Evolutionary conservation across 2,329 filamentous ascomycete genomes (phyloP).

Genomic region (Fusarium sp.): DNA sequence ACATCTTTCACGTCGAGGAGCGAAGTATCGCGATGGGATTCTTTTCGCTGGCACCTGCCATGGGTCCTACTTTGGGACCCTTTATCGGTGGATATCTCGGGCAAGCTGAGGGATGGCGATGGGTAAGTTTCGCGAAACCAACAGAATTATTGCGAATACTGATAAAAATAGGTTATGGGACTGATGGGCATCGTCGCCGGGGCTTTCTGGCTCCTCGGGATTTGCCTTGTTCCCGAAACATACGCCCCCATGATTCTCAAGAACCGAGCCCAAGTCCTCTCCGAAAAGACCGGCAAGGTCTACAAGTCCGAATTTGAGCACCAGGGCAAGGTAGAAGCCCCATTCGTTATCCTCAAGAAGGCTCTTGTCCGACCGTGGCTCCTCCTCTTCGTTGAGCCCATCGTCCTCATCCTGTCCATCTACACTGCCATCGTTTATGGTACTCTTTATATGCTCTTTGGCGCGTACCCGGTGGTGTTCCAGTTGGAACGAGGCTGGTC

Average conservation of each 20-base stretch:
- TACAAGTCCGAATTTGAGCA: constrained; percentile 67
- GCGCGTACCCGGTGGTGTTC: constrained; percentile 74
- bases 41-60: constrained; percentile 75
- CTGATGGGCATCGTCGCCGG: constrained; percentile 74
- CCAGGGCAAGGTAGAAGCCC: constrained; percentile 58
- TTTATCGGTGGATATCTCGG: constrained; percentile 76
- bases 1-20: constrained; percentile 70
- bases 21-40: constrained; percentile 72
- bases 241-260: constrained; percentile 71
- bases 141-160: not conserved
- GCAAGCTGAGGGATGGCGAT: constrained; percentile 73
- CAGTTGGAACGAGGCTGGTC: constrained; percentile 71
- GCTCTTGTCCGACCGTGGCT: constrained; percentile 75
- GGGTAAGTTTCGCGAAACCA: constrained; percentile 48
- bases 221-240: constrained; percentile 69
- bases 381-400: constrained; percentile 76
- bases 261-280: constrained; percentile 66
- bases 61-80: constrained; percentile 73
- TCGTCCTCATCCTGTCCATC: constrained; percentile 74
- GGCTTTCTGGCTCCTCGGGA: constrained; percentile 69
- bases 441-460: constrained; percentile 70
- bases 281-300: constrained; percentile 66
- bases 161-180: constrained; percentile 65
- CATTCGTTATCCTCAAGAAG: constrained; percentile 66
- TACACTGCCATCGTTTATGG: constrained; percentile 74